Conservation (phyloP, 305 asterid genomes). For the Fraxinus floribunda region DNA sequence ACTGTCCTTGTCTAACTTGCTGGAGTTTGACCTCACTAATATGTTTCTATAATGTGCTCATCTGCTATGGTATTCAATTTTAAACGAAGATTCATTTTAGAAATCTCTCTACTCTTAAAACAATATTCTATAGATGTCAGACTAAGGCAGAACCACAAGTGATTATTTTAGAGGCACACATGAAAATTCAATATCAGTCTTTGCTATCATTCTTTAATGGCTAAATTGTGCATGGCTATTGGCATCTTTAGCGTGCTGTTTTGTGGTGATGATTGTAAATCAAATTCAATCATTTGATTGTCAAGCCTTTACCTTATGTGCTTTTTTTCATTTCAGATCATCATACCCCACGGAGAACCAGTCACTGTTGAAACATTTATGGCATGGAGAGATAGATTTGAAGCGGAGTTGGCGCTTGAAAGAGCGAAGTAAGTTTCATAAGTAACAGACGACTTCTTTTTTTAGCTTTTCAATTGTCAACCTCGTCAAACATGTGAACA, state of each 20-base stretch:
- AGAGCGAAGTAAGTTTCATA: constrained; percentile 83
- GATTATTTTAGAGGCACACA: neutral
- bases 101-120: neutral
- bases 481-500: constrained; percentile 10
- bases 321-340: constrained; percentile 53
- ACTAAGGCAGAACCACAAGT: neutral
- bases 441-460: constrained; percentile 12
- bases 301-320: neutral
- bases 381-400: constrained; percentile 98
- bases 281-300: neutral
- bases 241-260: neutral
- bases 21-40: neutral
- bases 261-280: neutral
- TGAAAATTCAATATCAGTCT: neutral
- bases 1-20: neutral
- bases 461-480: constrained; percentile 18
- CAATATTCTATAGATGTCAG: neutral
- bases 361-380: constrained; percentile 88
- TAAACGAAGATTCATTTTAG: neutral
- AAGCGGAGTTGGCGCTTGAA: constrained; percentile 96
- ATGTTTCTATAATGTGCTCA: neutral
- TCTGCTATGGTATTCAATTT: neutral
- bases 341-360: constrained; percentile 96
- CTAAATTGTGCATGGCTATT: neutral
- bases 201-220: neutral